Percentiles rank a stretch among this genome's conserved stretches.
Conservation (phyloP, 148 eudicot species). For the Gaultheria prostrata region DNA sequence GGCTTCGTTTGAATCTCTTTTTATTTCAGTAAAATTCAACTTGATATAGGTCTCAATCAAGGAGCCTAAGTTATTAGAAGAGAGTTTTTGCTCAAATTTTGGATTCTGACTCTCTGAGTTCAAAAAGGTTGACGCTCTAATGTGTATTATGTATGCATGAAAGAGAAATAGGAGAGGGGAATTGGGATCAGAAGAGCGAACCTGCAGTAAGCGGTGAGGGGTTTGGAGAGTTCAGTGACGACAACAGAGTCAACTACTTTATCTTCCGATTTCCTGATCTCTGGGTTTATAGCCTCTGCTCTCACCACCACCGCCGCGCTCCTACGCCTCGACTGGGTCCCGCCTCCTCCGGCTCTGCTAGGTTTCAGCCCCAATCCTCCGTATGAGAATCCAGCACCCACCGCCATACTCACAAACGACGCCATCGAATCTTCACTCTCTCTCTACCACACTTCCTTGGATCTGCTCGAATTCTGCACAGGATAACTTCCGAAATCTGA, state of each 20-base stretch:
- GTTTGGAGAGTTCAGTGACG: conserved; percentile 77
- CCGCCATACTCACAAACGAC: conserved; percentile 23
- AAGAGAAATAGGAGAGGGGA: background rate
- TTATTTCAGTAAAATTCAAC: too few species aligned
- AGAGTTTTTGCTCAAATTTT: too few species aligned
- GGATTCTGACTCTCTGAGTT: too few species aligned
- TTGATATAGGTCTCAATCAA: too few species aligned
- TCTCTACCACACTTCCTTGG: background rate
- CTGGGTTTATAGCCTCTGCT: conserved; percentile 78
- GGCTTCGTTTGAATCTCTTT: too few species aligned
- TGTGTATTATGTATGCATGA: background rate
- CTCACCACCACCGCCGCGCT: conserved; percentile 44
- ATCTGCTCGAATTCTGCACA: background rate
- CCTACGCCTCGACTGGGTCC: background rate
- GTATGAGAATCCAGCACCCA: conserved; percentile 26
- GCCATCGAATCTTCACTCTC: conserved; percentile 27
- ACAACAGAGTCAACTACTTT: conserved; percentile 88
- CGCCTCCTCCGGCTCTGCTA: conserved; percentile 7
- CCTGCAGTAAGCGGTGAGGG: conserved; percentile 95
- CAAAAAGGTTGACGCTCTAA: too few species aligned
- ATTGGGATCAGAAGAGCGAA: conserved; percentile 15
- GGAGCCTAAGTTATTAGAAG: too few species aligned
- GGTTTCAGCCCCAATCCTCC: conserved; percentile 10
- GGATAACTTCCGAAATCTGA: background rate
- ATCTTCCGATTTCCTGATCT: conserved; percentile 70